phyloP scores from a whole-genome alignment of 73 alveolate genomes.

The Paramecium sonneborni region DNA sequence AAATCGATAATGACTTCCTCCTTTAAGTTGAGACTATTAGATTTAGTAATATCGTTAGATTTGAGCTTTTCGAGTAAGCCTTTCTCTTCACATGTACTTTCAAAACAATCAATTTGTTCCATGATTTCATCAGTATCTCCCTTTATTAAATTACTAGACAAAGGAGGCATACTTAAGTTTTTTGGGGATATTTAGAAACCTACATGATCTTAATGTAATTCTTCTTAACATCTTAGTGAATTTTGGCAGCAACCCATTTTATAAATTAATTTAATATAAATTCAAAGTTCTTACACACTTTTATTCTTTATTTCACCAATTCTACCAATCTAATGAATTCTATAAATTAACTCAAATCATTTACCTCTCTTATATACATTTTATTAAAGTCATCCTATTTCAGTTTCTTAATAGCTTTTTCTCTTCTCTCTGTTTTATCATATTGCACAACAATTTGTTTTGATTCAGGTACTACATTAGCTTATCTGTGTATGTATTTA shows the following conservation, averaged over 20 bases:
- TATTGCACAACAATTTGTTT: neutral
- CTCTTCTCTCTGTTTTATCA: neutral
- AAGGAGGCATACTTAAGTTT: neutral
- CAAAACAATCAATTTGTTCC: neutral
- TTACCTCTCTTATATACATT: neutral
- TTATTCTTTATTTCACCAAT: neutral
- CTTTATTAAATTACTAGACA: neutral
- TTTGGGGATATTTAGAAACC: neutral
- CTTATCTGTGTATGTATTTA: neutral
- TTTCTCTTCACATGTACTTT: neutral
- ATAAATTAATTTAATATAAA: neutral
- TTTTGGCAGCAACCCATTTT: conserved; percentile 31
- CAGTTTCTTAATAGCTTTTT: neutral
- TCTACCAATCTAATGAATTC: neutral
- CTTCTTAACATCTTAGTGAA: neutral
- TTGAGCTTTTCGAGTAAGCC: neutral
- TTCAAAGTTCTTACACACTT: neutral
- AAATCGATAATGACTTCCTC: conserved; percentile 9
- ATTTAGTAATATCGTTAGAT: neutral
- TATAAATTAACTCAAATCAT: neutral
- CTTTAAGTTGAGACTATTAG: neutral
- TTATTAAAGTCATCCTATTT: conserved; percentile 15
- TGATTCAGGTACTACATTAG: neutral
- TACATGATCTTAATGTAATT: neutral
- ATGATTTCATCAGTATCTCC: neutral